A percentile compares a stretch with the other conserved stretches of the same genome.
These are phyloP conservation scores for Sporobolomyces phaffii DNA, from an alignment of 768 basidiomycete species.

Conservation along the genomic window DNA sequence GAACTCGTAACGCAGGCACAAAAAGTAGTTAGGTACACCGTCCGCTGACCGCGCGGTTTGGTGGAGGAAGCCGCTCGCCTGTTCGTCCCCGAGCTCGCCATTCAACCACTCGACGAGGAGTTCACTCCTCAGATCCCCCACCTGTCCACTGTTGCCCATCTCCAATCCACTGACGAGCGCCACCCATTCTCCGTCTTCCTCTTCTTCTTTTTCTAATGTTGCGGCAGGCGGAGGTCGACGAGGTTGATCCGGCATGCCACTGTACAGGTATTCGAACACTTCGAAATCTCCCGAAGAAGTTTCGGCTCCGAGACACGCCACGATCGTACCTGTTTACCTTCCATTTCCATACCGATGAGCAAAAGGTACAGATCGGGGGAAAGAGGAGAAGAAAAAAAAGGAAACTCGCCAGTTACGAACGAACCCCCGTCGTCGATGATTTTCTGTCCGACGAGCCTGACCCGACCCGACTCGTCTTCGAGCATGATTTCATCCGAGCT, in stretches of 20 bases:
- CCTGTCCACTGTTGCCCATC: slow-evolving; percentile 56
- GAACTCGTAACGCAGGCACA: not conserved
- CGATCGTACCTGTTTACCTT: slow-evolving; percentile 70
- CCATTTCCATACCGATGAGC: no score
- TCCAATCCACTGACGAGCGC: slow-evolving; percentile 80
- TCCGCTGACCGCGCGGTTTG: no score
- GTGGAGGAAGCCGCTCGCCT: slow-evolving; percentile 42
- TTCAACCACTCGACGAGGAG: slow-evolving; percentile 84
- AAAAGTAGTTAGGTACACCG: not conserved
- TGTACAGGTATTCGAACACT: slow-evolving; percentile 77
- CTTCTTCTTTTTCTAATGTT: slow-evolving; percentile 53
- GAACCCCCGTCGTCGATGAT: slow-evolving; percentile 47
- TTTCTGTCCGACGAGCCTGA: slow-evolving; percentile 72
- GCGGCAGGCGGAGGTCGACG: not conserved
- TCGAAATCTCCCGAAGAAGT: slow-evolving; percentile 86
- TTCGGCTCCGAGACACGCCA: slow-evolving; percentile 84
- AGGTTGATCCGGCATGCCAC: slow-evolving; percentile 69
- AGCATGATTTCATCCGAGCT: slow-evolving; percentile 74
- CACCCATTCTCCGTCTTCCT: slow-evolving; percentile 72
- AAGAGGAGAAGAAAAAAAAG: not conserved
- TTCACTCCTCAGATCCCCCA: slow-evolving; percentile 61
- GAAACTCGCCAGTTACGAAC: slow-evolving; percentile 32
- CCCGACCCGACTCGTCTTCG: slow-evolving; percentile 92
- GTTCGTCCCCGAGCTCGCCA: slow-evolving; percentile 68
- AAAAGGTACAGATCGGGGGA: no score